Evolutionary conservation across 306 rosid species (phyloP).

Genomic region (Sophora flavescens): DNA sequence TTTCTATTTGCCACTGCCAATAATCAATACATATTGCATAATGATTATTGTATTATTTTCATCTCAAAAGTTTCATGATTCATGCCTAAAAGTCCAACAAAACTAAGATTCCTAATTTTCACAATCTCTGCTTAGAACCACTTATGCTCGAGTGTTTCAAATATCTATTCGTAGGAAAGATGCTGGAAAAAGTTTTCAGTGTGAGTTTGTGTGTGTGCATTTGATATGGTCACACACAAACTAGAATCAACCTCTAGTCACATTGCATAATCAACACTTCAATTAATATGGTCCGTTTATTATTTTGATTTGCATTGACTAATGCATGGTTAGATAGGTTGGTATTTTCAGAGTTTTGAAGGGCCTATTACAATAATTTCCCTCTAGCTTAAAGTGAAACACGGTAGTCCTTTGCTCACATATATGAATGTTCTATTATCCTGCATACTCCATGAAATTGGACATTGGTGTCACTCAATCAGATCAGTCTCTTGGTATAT

Average conservation of each 20-base stretch:
- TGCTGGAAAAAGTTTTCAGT: too few relatives aligned
- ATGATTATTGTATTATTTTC: too few relatives aligned
- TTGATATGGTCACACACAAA: too few relatives aligned
- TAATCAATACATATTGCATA: too few relatives aligned
- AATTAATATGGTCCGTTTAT: slow-evolving; percentile 50
- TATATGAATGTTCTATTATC: slow-evolving; percentile 44
- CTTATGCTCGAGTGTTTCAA: too few relatives aligned
- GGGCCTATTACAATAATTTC: slow-evolving; percentile 57
- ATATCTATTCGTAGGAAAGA: too few relatives aligned
- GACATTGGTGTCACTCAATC: slow-evolving; percentile 53
- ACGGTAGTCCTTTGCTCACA: slow-evolving; percentile 53
- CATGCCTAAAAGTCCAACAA: too few relatives aligned
- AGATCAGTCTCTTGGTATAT: slow-evolving; percentile 50
- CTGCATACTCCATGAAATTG: slow-evolving; percentile 54
- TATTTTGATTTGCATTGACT: slow-evolving; percentile 50
- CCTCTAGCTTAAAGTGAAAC: slow-evolving; percentile 41
- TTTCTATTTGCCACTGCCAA: too few relatives aligned
- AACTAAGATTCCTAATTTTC: too few relatives aligned
- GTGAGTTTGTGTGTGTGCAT: too few relatives aligned
- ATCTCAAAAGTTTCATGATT: too few relatives aligned
- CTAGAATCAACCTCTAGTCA: slow-evolving; percentile 25
- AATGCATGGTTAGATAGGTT: slow-evolving; percentile 61
- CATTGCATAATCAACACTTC: slow-evolving; percentile 46
- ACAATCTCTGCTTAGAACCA: too few relatives aligned
- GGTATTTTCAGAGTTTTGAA: slow-evolving; percentile 50